Percentiles rank a stretch among this genome's conserved stretches.
These are phyloP conservation scores for Myochromella boudieri DNA, from an alignment of 768 basidiomycete species.

Conservation along the genomic window DNA sequence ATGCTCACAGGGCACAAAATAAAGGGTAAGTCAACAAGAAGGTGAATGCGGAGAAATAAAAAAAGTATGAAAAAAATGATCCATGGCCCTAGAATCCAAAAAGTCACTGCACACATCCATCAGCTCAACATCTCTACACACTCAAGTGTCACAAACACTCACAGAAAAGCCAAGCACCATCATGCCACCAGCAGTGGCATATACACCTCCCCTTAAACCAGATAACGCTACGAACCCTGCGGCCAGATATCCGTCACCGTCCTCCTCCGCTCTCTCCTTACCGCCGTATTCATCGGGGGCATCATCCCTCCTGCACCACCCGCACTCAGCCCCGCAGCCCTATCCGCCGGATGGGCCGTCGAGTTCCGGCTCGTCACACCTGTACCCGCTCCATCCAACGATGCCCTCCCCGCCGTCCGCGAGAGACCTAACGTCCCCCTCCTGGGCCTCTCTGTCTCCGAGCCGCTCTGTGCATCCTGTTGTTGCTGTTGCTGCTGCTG, in stretches of 20 bases:
- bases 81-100: neutral
- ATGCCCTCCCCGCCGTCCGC: slow-evolving; percentile 36
- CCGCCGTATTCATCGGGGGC: slow-evolving; percentile 14
- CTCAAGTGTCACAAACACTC: too few relatives aligned
- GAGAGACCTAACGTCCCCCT: slow-evolving; percentile 36
- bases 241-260: slow-evolving; percentile 50
- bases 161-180: too few relatives aligned
- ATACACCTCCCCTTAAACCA: neutral
- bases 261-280: slow-evolving; percentile 38
- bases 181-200: too few relatives aligned
- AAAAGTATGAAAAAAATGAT: neutral
- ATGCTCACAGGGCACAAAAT: slow-evolving; percentile 4
- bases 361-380: slow-evolving; percentile 24
- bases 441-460: slow-evolving; percentile 47
- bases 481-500: slow-evolving; percentile 15
- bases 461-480: slow-evolving; percentile 28
- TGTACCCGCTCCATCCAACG: slow-evolving; percentile 39
- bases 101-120: too few relatives aligned
- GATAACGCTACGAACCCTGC: slow-evolving; percentile 2
- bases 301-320: slow-evolving; percentile 13
- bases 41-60: neutral
- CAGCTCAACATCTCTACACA: too few relatives aligned
- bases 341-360: slow-evolving; percentile 36
- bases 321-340: slow-evolving; percentile 34
- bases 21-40: neutral